Evolutionary conservation across 192 early-diverging fungal species (phyloP).

Genomic region (Dissophora globulifera): DNA sequence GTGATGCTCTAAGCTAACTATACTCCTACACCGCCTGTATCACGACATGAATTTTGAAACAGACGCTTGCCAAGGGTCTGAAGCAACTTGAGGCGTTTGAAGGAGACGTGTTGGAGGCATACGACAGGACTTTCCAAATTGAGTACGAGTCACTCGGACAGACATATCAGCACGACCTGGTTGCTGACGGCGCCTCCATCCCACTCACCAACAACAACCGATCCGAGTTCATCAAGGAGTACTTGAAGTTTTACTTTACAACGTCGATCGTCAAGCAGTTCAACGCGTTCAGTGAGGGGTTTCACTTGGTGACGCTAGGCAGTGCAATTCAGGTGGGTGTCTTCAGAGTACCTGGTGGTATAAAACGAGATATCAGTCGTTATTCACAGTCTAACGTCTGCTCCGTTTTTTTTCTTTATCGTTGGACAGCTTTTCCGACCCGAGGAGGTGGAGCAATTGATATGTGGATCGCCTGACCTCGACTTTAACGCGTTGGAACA

Average conservation of each 20-base stretch:
- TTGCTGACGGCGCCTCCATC: slow-evolving; percentile 70
- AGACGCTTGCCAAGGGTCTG: slow-evolving; percentile 80
- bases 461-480: slow-evolving; percentile 86
- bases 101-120: slow-evolving; percentile 74
- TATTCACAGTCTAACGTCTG: neutral
- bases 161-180: slow-evolving; percentile 69
- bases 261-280: slow-evolving; percentile 75
- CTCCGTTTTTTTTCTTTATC: neutral
- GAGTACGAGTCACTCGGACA: slow-evolving; percentile 77
- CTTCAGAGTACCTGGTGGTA: too few species aligned
- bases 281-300: slow-evolving; percentile 83
- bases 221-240: slow-evolving; percentile 82
- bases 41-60: too few species aligned
- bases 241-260: slow-evolving; percentile 83
- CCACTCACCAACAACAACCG: slow-evolving; percentile 79
- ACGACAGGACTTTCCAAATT: slow-evolving; percentile 86
- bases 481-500: slow-evolving; percentile 85
- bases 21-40: too few species aligned
- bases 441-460: slow-evolving; percentile 89
- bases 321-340: slow-evolving; percentile 75
- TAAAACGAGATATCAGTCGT: too few species aligned
- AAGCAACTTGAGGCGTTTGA: slow-evolving; percentile 76
- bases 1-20: too few species aligned
- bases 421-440: slow-evolving; percentile 75
- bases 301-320: slow-evolving; percentile 74